Base-by-base conservation (phyloP, 805 yeast species). In the Metschnikowia peoriensis region DNA sequence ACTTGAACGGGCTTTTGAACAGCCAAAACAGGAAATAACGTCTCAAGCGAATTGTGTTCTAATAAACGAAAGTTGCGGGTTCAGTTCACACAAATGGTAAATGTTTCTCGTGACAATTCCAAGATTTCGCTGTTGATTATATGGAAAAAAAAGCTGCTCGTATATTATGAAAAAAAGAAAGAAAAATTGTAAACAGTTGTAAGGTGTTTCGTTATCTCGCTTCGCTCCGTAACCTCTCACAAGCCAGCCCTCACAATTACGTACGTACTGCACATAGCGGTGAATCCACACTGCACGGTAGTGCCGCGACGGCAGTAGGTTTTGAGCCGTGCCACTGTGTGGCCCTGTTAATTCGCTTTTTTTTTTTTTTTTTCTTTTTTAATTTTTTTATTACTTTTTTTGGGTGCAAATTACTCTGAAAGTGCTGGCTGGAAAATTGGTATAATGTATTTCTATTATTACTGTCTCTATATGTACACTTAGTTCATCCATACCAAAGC, bases 11-110 rank as follows among this genome's bases (percentile, higher is more conserved):
- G 48, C 47, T 34, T 16, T 37, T 45, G 34, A 44, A 41, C 50
- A 46, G 53, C 50, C 47, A 46, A 27, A 47, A 51, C 44, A 37
- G 53, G 47, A 46, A 42, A 42, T 42, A 51, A 38, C 50, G 50
- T 46, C 44, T 47, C 53, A 51, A 46, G 37, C 50, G 47, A 51
- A 47, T 51, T 38, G 41, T 47, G 28, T 32, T n/a, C 14, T 1
- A 17, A n/a, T 11, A 14, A 17, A 8, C 14, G 15, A 6, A n/a
- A 9, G n/a, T 15, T 29, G 12, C 22, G 5, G 27, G 28, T 28
- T 41, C 14, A n/a, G 10, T 22, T 41, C 35, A 28, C 44, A 29
- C 22, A 41, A 11, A 14, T 22, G n/a, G 3, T n/a, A 15, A 41
- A 1, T 41, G 4, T 41, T 6, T 41, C 17, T 16, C 7, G 7